These are phyloP conservation scores for Phytophthora foliorum DNA, from an alignment of 352 stramenopile species.

Conservation along the genomic window DNA sequence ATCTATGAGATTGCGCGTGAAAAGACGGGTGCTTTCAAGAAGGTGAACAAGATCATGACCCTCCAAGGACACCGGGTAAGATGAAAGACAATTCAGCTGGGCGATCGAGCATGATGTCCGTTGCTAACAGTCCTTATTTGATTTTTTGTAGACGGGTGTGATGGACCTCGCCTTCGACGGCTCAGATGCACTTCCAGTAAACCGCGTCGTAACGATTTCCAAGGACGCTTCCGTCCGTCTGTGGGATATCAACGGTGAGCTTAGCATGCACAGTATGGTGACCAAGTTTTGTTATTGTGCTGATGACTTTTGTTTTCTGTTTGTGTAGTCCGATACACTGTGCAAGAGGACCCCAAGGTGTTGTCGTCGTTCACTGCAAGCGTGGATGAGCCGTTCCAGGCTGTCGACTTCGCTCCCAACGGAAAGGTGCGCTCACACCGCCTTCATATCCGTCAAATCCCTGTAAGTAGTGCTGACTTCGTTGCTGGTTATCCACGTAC, in stretches of 20 bases:
- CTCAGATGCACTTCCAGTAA: constrained; percentile 73
- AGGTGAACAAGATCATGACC: constrained; percentile 87
- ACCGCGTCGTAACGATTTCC: constrained; percentile 79
- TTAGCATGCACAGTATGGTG: not conserved
- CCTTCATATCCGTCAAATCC: not conserved
- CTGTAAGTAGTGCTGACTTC: not conserved
- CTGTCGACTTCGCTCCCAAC: constrained; percentile 70
- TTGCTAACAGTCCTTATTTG: constrained; percentile 20
- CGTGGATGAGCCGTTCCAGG: constrained; percentile 62
- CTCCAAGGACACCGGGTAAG: constrained; percentile 79
- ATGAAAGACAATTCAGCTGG: not conserved
- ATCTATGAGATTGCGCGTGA: constrained; percentile 86
- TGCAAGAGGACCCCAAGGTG: constrained; percentile 82
- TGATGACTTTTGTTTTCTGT: constrained; percentile 1
- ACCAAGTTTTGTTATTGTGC: not conserved
- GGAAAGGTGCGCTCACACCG: constrained; percentile 55
- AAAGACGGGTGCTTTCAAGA: constrained; percentile 82
- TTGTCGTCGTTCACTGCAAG: constrained; percentile 69
- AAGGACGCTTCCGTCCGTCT: constrained; percentile 82
- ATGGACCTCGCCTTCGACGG: constrained; percentile 83
- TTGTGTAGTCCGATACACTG: constrained; percentile 73
- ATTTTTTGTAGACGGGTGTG: constrained; percentile 62
- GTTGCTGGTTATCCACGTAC: constrained; percentile 31
- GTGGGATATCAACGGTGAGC: constrained; percentile 85
- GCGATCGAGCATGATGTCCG: not conserved